Percentiles rank a stretch among this genome's conserved stretches.
phyloP scores from a whole-genome alignment of 2,329 filamentous ascomycete genomes.

The Alternaria sp. region DNA sequence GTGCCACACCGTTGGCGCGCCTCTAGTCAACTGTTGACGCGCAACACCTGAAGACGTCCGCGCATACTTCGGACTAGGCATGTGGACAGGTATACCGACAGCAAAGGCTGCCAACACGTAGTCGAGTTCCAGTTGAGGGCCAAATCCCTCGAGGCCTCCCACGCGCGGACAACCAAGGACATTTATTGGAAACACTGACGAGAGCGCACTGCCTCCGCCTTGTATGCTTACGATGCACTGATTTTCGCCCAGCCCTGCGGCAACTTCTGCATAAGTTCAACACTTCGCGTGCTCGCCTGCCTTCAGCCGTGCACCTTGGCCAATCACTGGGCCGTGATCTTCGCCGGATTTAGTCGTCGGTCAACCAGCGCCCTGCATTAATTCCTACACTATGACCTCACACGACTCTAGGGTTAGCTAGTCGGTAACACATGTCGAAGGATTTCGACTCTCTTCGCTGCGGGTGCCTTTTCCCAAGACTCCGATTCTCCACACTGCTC shows the following conservation, averaged over 20 bases:
- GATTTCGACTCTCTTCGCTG: slow-evolving; percentile 20
- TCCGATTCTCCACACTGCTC: slow-evolving; percentile 14
- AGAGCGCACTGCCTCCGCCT: slow-evolving; percentile 17
- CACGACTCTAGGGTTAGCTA: slow-evolving; percentile 17
- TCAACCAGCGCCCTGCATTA: slow-evolving; percentile 33
- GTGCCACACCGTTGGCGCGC: slow-evolving; percentile 19
- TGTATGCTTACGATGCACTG: slow-evolving; percentile 9
- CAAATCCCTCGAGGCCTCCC: not conserved
- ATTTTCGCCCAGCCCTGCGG: slow-evolving; percentile 24
- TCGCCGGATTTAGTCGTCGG: slow-evolving; percentile 31
- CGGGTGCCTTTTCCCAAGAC: slow-evolving; percentile 8
- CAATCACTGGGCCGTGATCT: slow-evolving; percentile 25
- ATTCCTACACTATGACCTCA: slow-evolving; percentile 35
- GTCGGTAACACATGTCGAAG: slow-evolving; percentile 22
- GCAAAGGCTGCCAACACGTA: not conserved
- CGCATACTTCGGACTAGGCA: not conserved
- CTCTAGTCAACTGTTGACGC: slow-evolving; percentile 5
- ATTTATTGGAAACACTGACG: not conserved
- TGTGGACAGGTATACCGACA: not conserved
- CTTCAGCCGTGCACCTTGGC: slow-evolving; percentile 17
- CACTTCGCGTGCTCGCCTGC: slow-evolving; percentile 22
- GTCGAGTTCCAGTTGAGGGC: not conserved
- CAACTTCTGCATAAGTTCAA: slow-evolving; percentile 16
- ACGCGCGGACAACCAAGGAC: not conserved
- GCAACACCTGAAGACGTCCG: slow-evolving; percentile 4